Evolutionary conservation across 2,329 filamentous ascomycete species (phyloP).

Genomic region (Westerdykella sp.): DNA sequence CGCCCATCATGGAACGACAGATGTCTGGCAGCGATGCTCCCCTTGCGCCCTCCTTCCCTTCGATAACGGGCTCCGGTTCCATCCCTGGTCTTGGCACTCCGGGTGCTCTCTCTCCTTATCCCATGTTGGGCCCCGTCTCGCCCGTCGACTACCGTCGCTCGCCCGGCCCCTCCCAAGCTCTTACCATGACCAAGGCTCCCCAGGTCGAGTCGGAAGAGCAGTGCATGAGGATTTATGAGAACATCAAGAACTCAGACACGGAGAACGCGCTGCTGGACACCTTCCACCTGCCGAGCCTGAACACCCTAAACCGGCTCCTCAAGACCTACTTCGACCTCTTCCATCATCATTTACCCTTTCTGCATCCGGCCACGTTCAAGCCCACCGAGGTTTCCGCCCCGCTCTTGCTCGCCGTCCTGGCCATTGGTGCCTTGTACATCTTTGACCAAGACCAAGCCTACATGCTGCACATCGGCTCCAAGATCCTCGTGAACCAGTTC

Average conservation of each 20-base stretch:
- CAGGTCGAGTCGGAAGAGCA: slow-evolving; percentile 81
- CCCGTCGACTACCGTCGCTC: slow-evolving; percentile 65
- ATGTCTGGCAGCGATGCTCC: slow-evolving; percentile 51
- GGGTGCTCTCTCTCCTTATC: slow-evolving; percentile 66
- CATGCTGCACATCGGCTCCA: slow-evolving; percentile 94
- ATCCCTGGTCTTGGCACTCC: slow-evolving; percentile 64
- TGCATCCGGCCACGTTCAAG: slow-evolving; percentile 87
- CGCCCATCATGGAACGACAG: slow-evolving; percentile 62
- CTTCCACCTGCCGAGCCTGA: slow-evolving; percentile 77
- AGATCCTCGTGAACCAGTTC: slow-evolving; percentile 94
- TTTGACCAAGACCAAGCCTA: slow-evolving; percentile 97
- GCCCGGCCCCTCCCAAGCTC: slow-evolving; percentile 59
- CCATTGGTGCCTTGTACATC: slow-evolving; percentile 91
- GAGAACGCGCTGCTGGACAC: slow-evolving; percentile 79
- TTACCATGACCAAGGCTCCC: slow-evolving; percentile 64
- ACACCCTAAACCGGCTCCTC: slow-evolving; percentile 82
- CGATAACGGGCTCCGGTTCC: slow-evolving; percentile 65
- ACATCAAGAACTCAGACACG: slow-evolving; percentile 72
- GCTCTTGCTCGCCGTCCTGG: slow-evolving; percentile 80
- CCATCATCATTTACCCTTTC: slow-evolving; percentile 91
- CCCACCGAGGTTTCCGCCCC: slow-evolving; percentile 75
- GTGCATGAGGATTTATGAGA: slow-evolving; percentile 75
- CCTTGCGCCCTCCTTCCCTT: slow-evolving; percentile 60
- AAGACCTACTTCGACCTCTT: slow-evolving; percentile 96
- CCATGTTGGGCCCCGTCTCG: slow-evolving; percentile 61